Conservation (phyloP, 163 green algal species). For the Trebouxiophyceae sp. region DNA sequence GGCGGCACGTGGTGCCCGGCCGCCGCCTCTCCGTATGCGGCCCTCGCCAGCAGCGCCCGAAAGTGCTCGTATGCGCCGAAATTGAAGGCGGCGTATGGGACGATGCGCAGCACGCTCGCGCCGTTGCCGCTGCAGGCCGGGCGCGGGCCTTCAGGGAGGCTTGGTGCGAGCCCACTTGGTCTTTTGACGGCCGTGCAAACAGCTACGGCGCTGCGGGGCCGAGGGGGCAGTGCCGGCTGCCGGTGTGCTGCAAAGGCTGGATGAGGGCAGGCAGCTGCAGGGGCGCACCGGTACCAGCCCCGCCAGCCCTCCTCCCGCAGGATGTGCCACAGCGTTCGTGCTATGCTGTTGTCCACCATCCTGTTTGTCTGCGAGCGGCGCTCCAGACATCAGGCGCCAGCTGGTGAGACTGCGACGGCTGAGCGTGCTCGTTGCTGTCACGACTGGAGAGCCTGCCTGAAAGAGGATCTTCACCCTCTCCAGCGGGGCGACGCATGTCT, state of each 20-base stretch:
- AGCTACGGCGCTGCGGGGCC: too few relatives aligned
- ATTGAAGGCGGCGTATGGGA: constrained; percentile 80
- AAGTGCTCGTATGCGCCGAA: constrained; percentile 75
- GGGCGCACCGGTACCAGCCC: constrained; percentile 31
- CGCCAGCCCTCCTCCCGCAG: constrained; percentile 26
- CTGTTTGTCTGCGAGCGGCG: constrained; percentile 14
- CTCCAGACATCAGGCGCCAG: background rate
- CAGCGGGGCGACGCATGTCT: constrained; percentile 78
- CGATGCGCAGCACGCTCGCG: constrained; percentile 76
- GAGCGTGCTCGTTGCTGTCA: too few relatives aligned
- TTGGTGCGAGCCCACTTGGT: too few relatives aligned
- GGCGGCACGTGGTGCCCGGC: constrained; percentile 26
- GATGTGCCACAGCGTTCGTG: constrained; percentile 28
- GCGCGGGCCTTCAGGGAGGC: background rate
- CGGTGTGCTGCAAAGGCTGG: too few relatives aligned
- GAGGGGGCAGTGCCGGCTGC: too few relatives aligned
- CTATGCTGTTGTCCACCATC: constrained; percentile 11
- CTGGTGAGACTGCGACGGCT: too few relatives aligned
- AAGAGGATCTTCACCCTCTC: constrained; percentile 91
- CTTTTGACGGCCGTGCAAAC: too few relatives aligned
- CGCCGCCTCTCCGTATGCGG: background rate
- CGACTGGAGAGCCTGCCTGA: constrained; percentile 59
- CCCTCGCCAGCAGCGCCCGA: constrained; percentile 31
- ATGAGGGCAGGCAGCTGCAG: too few relatives aligned
- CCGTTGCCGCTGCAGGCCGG: constrained; percentile 63